A percentile compares a stretch with the other conserved stretches of the same genome.
Evolutionary conservation across 140 eudicot species (phyloP).

Genomic region (Anethum foeniculum): DNA sequence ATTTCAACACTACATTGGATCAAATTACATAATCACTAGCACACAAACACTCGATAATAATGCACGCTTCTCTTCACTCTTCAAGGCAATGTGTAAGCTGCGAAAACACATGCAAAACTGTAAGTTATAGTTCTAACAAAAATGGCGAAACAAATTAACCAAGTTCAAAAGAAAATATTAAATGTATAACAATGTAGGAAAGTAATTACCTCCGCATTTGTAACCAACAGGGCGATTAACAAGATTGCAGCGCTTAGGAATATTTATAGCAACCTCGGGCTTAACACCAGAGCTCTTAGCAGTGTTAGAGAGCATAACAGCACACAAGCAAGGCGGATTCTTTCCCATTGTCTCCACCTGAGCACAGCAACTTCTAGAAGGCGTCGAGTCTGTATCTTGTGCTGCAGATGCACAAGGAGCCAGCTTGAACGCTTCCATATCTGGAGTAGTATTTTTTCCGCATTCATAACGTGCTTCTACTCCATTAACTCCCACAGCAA

Average conservation of each 20-base stretch:
- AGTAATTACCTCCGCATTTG: slow-evolving; percentile 62
- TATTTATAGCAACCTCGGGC: slow-evolving; percentile 53
- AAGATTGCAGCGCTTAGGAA: slow-evolving; percentile 87
- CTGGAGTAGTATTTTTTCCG: slow-evolving; percentile 44
- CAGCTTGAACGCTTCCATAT: slow-evolving; percentile 73
- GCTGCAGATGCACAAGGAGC: slow-evolving; percentile 80
- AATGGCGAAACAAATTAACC: background rate
- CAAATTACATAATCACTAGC: background rate
- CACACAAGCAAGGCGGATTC: slow-evolving; percentile 80
- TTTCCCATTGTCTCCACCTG: slow-evolving; percentile 59
- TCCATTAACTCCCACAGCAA: slow-evolving; percentile 26
- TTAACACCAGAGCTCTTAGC: slow-evolving; percentile 63
- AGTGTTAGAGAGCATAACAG: slow-evolving; percentile 73
- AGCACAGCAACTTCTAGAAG: slow-evolving; percentile 54
- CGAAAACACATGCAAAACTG: slow-evolving; percentile 19
- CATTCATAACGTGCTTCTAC: slow-evolving; percentile 68
- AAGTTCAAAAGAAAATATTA: background rate
- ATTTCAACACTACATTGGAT: background rate
- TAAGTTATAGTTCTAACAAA: background rate
- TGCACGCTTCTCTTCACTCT: slow-evolving; percentile 15
- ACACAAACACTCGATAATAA: background rate
- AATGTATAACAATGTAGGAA: background rate
- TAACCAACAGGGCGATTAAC: slow-evolving; percentile 77
- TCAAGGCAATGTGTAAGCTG: slow-evolving; percentile 84
- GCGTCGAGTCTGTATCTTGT: slow-evolving; percentile 39